These are phyloP conservation scores for Suillus decipiens DNA, from an alignment of 768 basidiomycete species.

Conservation along the genomic window DNA sequence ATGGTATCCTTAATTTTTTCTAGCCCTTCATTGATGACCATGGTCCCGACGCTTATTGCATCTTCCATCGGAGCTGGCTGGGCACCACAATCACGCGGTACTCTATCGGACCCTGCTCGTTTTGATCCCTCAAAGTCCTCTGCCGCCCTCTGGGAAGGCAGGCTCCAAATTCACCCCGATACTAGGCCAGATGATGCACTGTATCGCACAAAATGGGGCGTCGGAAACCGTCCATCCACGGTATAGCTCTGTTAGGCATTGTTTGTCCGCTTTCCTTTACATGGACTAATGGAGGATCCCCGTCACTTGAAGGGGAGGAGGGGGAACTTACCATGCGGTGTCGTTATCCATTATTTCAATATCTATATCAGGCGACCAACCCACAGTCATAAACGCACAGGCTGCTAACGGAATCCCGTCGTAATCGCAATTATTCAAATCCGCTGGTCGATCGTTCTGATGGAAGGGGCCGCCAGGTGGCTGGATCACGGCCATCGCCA, in stretches of 20 bases:
- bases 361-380: slow-evolving; percentile 4
- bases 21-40: slow-evolving; percentile 72
- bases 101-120: slow-evolving; percentile 73
- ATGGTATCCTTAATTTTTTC: slow-evolving; percentile 33
- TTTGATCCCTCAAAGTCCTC: slow-evolving; percentile 80
- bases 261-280: slow-evolving; percentile 1
- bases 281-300: slow-evolving; percentile 3
- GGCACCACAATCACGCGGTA: slow-evolving; percentile 54
- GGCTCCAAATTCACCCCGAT: slow-evolving; percentile 85
- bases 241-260: background rate
- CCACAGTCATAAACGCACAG: background rate
- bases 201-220: slow-evolving; percentile 35
- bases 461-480: background rate
- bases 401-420: background rate
- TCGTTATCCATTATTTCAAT: slow-evolving; percentile 9
- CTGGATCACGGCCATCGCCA: slow-evolving; percentile 1
- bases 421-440: slow-evolving; percentile 2
- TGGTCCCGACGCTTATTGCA: slow-evolving; percentile 74
- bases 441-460: slow-evolving; percentile 10
- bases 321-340: background rate
- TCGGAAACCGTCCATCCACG: slow-evolving; percentile 18
- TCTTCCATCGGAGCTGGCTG: slow-evolving; percentile 73
- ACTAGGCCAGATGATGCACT: slow-evolving; percentile 68
- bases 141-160: slow-evolving; percentile 83
- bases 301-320: background rate